These are phyloP conservation scores for Zea luxurians DNA, from an alignment of 176 grass and related monocot genomes.

Conservation along the genomic window DNA sequence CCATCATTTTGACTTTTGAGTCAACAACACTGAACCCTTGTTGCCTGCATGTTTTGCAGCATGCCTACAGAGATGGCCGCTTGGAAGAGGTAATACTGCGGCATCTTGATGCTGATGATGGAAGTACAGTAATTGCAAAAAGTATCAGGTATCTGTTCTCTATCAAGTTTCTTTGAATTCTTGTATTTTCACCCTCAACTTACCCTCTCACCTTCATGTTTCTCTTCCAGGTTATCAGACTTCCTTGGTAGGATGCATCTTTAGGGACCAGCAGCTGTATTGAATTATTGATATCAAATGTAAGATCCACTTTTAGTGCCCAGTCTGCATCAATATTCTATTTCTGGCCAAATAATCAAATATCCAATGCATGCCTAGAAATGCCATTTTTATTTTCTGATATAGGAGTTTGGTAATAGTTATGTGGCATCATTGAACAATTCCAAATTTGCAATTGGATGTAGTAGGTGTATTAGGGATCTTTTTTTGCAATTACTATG, in stretches of 20 bases:
- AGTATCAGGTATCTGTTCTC: slow-evolving; percentile 64
- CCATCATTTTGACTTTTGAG: background rate
- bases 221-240: slow-evolving; percentile 66
- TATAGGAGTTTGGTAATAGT: background rate
- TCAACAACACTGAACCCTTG: background rate
- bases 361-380: background rate
- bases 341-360: slow-evolving; percentile 1
- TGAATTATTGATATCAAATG: slow-evolving; percentile 44
- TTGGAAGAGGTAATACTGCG: slow-evolving; percentile 85
- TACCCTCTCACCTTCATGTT: slow-evolving; percentile 16
- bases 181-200: background rate
- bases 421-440: background rate
- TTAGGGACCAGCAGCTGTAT: slow-evolving; percentile 44
- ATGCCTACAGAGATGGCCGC: slow-evolving; percentile 84
- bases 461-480: slow-evolving; percentile 3
- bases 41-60: slow-evolving; percentile 55
- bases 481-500: background rate
- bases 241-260: slow-evolving; percentile 69
- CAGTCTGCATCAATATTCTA: background rate
- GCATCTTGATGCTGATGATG: slow-evolving; percentile 96
- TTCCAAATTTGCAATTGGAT: slow-evolving; percentile 3
- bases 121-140: slow-evolving; percentile 87
- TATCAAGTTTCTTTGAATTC: slow-evolving; percentile 1
- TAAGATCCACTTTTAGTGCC: slow-evolving; percentile 22
- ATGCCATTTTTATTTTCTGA: background rate